phyloP scores from a whole-genome alignment of 768 basidiomycete species.

The Brasilioporus rufonigricans region DNA sequence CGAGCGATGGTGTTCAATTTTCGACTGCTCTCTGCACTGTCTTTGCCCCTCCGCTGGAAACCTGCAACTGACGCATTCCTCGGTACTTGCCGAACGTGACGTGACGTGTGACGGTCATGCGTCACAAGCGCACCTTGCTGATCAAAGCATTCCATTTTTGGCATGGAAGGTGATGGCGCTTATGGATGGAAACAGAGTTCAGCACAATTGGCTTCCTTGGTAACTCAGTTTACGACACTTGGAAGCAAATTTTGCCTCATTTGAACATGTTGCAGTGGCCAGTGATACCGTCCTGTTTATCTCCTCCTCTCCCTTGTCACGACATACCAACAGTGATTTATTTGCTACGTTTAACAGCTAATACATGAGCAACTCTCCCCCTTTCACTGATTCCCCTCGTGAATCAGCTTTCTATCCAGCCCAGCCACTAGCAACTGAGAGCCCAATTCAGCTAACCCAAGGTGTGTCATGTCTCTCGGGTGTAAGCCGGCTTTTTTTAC shows the following conservation, averaged over 20 bases:
- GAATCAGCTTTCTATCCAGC: conserved; percentile 1
- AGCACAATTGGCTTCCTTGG: background rate
- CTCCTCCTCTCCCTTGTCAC: background rate
- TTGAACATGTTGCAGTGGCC: conserved; percentile 9
- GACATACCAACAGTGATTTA: background rate
- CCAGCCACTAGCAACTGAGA: conserved; percentile 4
- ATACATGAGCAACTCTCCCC: conserved; percentile 21
- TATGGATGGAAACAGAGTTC: background rate
- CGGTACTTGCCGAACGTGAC: conserved; percentile 29
- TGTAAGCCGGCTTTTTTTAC: background rate
- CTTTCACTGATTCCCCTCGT: conserved; percentile 20
- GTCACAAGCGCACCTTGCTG: conserved; percentile 15
- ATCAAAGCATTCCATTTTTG: conserved; percentile 23
- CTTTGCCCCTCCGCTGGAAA: conserved; percentile 23
- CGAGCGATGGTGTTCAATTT: conserved; percentile 32
- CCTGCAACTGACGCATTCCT: conserved; percentile 16
- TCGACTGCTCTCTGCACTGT: conserved; percentile 17
- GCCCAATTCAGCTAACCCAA: conserved; percentile 1
- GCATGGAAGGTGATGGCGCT: conserved; percentile 13
- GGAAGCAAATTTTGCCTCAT: conserved; percentile 3
- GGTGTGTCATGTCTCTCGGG: conserved; percentile 4
- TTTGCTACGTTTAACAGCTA: too few relatives aligned
- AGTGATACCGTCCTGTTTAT: background rate
- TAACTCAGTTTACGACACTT: conserved; percentile 23
- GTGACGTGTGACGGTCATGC: conserved; percentile 13